Percentiles rank a stretch among this genome's conserved stretches.
Conservation (phyloP, 2,329 filamentous ascomycete species). For the Cordyceps farinosa region DNA sequence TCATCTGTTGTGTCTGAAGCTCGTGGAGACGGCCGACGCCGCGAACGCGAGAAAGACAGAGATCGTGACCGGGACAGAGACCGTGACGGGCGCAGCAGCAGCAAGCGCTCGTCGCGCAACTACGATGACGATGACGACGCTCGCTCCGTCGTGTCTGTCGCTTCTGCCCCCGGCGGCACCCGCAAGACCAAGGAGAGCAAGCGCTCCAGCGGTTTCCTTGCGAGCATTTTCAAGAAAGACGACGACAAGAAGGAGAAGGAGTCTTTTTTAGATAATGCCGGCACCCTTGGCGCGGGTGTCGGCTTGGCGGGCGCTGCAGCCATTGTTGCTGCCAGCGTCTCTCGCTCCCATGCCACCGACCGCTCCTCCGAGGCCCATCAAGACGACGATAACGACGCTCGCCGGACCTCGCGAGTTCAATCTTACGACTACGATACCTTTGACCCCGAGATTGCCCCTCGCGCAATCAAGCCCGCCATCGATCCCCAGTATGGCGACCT, state of each 20-base stretch:
- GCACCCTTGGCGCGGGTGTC: constrained; percentile 66
- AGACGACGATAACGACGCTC: constrained; percentile 25
- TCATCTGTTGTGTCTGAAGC: constrained; percentile 49
- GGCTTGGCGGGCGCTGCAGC: constrained; percentile 53
- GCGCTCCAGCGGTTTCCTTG: constrained; percentile 43
- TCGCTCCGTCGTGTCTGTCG: constrained; percentile 44
- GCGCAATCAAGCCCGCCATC: constrained; percentile 61
- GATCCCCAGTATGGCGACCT: constrained; percentile 64
- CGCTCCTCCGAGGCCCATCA: constrained; percentile 24
- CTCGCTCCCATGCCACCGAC: constrained; percentile 34
- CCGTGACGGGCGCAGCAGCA: constrained; percentile 16
- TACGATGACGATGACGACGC: constrained; percentile 46
- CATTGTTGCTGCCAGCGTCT: constrained; percentile 37
- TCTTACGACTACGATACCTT: constrained; percentile 33
- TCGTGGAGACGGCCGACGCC: constrained; percentile 30
- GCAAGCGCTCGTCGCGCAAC: constrained; percentile 28
- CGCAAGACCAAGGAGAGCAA: constrained; percentile 38
- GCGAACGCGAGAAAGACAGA: constrained; percentile 31
- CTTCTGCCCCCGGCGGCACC: constrained; percentile 32
- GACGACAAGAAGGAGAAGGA: constrained; percentile 38
- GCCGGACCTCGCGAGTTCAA: constrained; percentile 1
- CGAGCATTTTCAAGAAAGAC: constrained; percentile 44
- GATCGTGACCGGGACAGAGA: constrained; percentile 17
- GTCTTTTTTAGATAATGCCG: constrained; percentile 72
- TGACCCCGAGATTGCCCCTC: constrained; percentile 56